phyloP scores from a whole-genome alignment of 2,329 filamentous ascomycete genomes.

The Xylaria sp. region DNA sequence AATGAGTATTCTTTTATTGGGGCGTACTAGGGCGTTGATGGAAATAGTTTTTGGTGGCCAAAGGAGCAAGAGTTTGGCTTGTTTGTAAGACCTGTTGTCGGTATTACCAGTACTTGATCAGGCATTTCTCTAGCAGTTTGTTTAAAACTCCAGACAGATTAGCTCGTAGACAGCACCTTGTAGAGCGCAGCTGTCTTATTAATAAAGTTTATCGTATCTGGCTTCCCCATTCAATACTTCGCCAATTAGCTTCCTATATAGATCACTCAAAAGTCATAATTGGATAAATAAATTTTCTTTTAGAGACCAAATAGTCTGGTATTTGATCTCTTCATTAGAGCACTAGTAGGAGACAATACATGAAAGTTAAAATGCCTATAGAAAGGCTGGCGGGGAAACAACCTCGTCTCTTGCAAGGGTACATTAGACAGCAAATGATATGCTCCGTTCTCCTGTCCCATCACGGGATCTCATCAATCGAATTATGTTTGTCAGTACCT shows the following conservation, averaged over 20 bases:
- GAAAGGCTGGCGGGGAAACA: slow-evolving; percentile 44
- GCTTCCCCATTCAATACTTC: not conserved
- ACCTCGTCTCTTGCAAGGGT: slow-evolving; percentile 46
- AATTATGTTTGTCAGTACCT: slow-evolving; percentile 32
- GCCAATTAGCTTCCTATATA: not conserved
- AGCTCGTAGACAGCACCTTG: not conserved
- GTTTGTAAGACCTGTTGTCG: not conserved
- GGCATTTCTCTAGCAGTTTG: slow-evolving; percentile 4
- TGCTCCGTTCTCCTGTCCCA: slow-evolving; percentile 40
- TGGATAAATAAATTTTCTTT: not conserved
- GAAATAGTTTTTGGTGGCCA: slow-evolving; percentile 3
- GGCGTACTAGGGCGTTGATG: slow-evolving; percentile 5
- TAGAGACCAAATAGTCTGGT: slow-evolving; percentile 50
- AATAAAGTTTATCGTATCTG: slow-evolving; percentile 11
- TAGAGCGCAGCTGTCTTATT: slow-evolving; percentile 1
- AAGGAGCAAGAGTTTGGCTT: not conserved
- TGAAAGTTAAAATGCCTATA: slow-evolving; percentile 48
- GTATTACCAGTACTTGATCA: not conserved
- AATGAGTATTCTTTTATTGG: not conserved
- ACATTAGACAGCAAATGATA: slow-evolving; percentile 45
- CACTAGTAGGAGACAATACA: slow-evolving; percentile 63
- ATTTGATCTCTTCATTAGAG: slow-evolving; percentile 72
- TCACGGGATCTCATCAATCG: slow-evolving; percentile 37
- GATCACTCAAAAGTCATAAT: not conserved
- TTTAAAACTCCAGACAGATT: not conserved